phyloP scores from a whole-genome alignment of 192 early-diverging fungal genomes.

The Polychytrium aggregatum region DNA sequence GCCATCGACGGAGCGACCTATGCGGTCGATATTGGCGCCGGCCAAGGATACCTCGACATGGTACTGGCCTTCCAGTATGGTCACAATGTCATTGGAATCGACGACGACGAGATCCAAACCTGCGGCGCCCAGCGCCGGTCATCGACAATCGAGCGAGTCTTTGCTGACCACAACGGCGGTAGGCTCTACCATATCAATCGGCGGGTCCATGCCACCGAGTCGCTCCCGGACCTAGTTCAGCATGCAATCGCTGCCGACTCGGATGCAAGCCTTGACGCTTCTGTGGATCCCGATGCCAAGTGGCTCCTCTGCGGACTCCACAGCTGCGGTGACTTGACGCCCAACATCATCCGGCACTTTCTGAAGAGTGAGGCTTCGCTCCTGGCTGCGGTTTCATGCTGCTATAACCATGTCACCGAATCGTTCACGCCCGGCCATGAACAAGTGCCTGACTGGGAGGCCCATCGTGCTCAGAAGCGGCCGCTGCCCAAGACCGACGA shows the following conservation, averaged over 20 bases:
- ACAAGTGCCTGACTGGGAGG: no score
- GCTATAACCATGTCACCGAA: constrained; percentile 74
- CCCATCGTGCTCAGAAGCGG: not conserved
- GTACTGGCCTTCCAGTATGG: constrained; percentile 54
- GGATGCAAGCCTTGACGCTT: no score
- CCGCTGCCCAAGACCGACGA: constrained; percentile 27
- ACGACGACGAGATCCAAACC: constrained; percentile 57
- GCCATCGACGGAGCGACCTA: constrained; percentile 25
- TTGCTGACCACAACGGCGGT: not conserved
- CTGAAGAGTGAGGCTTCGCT: constrained; percentile 29
- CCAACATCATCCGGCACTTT: constrained; percentile 51
- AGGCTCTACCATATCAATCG: constrained; percentile 22
- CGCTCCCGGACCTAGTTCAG: constrained; percentile 13
- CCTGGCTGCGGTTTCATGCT: constrained; percentile 68
- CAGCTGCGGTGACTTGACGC: constrained; percentile 73
- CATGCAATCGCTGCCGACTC: no score
- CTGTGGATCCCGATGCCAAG: no score
- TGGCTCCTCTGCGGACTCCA: constrained; percentile 77
- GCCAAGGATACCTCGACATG: constrained; percentile 65
- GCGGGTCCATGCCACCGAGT: constrained; percentile 15
- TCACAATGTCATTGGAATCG: constrained; percentile 55
- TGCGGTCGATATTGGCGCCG: constrained; percentile 65
- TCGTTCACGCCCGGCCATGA: not conserved
- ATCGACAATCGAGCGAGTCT: constrained; percentile 33
- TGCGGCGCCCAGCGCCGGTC: constrained; percentile 58